These are phyloP conservation scores for Fusarium nisikadoi DNA, from an alignment of 2,329 filamentous ascomycete species.

Conservation along the genomic window DNA sequence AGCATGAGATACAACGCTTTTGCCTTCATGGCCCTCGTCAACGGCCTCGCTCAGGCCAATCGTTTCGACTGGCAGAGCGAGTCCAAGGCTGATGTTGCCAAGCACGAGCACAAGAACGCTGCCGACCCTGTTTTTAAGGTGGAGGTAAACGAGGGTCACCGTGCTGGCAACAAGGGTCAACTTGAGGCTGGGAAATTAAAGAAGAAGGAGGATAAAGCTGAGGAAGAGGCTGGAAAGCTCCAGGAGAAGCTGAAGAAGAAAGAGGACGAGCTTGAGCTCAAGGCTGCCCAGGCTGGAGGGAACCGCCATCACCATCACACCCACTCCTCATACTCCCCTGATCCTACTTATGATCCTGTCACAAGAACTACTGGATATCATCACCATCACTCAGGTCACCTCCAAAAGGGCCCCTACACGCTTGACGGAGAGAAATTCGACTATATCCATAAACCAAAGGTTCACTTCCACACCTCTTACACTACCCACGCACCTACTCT, in stretches of 20 bases:
- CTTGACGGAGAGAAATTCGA: constrained; percentile 20
- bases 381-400: constrained; percentile 5
- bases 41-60: constrained; percentile 37
- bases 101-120: background rate
- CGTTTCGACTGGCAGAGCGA: constrained; percentile 13
- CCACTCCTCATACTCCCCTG: constrained; percentile 1
- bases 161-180: background rate
- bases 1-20: constrained; percentile 41
- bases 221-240: background rate
- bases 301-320: background rate
- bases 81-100: constrained; percentile 1
- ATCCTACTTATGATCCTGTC: constrained; percentile 4
- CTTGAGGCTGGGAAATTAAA: background rate
- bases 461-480: constrained; percentile 21
- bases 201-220: background rate
- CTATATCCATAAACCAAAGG: constrained; percentile 24
- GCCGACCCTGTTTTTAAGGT: background rate
- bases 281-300: background rate
- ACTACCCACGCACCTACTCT: constrained; percentile 23
- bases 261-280: background rate
- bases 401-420: background rate
- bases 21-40: constrained; percentile 39
- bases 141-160: background rate
- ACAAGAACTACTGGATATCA: constrained; percentile 1
- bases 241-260: constrained; percentile 8